Conservation (phyloP, 2,329 filamentous ascomycete species). For the Bipolaris gigantea region DNA sequence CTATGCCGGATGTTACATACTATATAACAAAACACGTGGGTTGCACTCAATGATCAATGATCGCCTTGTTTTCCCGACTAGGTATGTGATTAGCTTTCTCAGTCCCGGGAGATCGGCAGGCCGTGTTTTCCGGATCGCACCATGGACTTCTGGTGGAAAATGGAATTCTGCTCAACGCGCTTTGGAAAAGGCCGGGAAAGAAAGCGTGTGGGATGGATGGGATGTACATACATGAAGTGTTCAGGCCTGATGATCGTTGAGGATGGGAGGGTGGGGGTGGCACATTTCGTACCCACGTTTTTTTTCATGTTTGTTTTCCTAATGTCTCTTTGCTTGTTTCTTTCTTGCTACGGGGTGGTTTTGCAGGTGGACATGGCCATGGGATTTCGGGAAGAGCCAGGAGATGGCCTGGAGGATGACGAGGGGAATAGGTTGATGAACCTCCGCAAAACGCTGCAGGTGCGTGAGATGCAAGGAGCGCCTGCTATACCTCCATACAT, state of each 20-base stretch:
- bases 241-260: background rate
- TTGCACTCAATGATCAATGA: conserved; percentile 4
- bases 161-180: background rate
- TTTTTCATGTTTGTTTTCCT: too few species aligned
- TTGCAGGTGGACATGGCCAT: too few species aligned
- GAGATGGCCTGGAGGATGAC: background rate
- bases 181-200: too few species aligned
- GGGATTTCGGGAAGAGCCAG: background rate
- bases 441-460: background rate
- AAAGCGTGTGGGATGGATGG: too few species aligned
- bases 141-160: background rate
- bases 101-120: too few species aligned
- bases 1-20: too few species aligned
- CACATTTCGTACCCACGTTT: background rate
- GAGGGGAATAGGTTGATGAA: background rate
- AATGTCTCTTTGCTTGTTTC: background rate
- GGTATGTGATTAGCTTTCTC: too few species aligned
- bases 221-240: too few species aligned
- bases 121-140: background rate
- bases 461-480: background rate
- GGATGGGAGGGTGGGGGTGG: background rate
- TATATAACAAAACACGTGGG: conserved; percentile 15
- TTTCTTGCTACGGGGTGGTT: background rate
- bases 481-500: background rate
- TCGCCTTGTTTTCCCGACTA: conserved; percentile 3